Percentiles rank a stretch among this genome's conserved stretches.
Evolutionary conservation across 2,329 filamentous ascomycete genomes (phyloP).

Genomic region (Emergomyces pasteurianus): DNA sequence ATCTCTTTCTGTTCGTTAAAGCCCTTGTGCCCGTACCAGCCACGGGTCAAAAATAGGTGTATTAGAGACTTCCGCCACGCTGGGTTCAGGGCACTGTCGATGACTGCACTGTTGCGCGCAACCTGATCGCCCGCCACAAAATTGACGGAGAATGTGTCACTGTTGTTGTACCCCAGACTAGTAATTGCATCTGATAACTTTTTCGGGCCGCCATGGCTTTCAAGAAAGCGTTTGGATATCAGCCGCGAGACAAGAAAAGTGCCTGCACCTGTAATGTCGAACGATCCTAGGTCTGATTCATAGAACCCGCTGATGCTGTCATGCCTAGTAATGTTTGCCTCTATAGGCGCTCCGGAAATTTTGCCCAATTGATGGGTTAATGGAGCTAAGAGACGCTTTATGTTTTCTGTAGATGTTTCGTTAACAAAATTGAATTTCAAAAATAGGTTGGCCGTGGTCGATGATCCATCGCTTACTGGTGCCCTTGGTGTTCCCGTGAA

Average conservation of each 20-base stretch:
- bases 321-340: not conserved
- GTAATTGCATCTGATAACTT: constrained; percentile 27
- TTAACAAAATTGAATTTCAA: not conserved
- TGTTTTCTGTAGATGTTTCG: not conserved
- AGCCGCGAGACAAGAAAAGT: constrained; percentile 17
- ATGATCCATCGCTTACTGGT: not conserved
- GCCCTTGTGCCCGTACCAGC: not conserved
- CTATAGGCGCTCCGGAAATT: not conserved
- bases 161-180: constrained; percentile 12
- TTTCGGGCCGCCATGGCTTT: constrained; percentile 11
- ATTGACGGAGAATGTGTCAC: constrained; percentile 15
- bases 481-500: not conserved
- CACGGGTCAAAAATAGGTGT: not conserved
- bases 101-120: constrained; percentile 24
- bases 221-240: constrained; percentile 21
- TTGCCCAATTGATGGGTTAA: not conserved
- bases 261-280: not conserved
- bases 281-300: not conserved
- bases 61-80: not conserved
- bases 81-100: constrained; percentile 14
- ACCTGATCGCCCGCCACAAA: constrained; percentile 26
- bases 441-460: not conserved
- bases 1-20: not conserved
- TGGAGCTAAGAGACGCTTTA: not conserved
- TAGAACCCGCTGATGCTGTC: not conserved